These are phyloP conservation scores for Cryptosporidium canis DNA, from an alignment of 169 alveolate species.

Conservation along the genomic window DNA sequence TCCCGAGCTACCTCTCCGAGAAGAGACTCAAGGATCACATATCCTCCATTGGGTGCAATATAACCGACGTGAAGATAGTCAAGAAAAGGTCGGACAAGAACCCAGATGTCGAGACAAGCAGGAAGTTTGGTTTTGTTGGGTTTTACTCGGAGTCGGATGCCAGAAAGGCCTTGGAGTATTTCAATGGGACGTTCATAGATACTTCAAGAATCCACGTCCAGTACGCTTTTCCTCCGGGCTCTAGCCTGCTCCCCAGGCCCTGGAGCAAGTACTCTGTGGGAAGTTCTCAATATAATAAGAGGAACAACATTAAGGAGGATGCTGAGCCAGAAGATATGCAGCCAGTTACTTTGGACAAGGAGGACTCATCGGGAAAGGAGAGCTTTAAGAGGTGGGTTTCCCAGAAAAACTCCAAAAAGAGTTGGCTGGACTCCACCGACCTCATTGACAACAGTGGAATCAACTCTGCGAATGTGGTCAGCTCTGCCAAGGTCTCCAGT, in stretches of 20 bases:
- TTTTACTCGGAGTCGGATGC: constrained; percentile 85
- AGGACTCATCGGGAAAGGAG: background rate
- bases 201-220: constrained; percentile 86
- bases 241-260: constrained; percentile 78
- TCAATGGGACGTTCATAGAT: constrained; percentile 86
- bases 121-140: constrained; percentile 90
- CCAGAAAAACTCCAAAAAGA: background rate
- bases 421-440: constrained; percentile 68
- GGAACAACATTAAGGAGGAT: constrained; percentile 40
- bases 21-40: constrained; percentile 81
- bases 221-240: constrained; percentile 86
- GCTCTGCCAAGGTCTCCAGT: constrained; percentile 3
- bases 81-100: constrained; percentile 72
- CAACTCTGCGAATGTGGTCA: background rate
- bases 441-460: background rate
- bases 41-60: constrained; percentile 76
- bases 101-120: constrained; percentile 58
- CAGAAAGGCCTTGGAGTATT: constrained; percentile 82
- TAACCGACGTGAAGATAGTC: constrained; percentile 85
- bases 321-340: constrained; percentile 1
- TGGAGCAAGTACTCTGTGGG: constrained; percentile 80
- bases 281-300: constrained; percentile 68
- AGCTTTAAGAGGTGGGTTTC: constrained; percentile 14
- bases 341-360: constrained; percentile 3
- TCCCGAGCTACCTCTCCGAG: constrained; percentile 82